phyloP scores from a whole-genome alignment of 1,284 basidiomycete species.

The Cerrena zonata region DNA sequence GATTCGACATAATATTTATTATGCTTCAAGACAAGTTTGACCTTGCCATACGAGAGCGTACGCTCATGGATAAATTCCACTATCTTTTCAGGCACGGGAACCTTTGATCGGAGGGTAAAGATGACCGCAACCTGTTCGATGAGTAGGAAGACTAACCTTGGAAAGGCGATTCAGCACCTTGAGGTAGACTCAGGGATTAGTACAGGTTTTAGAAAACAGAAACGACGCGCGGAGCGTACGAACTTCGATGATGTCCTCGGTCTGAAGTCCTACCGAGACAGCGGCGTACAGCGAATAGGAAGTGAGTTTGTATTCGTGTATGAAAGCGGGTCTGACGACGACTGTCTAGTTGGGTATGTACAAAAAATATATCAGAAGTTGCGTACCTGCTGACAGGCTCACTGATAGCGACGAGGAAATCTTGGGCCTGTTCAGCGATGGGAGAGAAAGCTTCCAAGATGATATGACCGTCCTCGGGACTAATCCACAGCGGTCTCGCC shows the following conservation, averaged over 20 bases:
- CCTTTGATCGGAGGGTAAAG: conserved; percentile 37
- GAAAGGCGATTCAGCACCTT: conserved; percentile 82
- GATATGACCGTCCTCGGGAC: conserved; percentile 88
- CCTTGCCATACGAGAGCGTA: conserved; percentile 92
- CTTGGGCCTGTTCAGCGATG: conserved; percentile 96
- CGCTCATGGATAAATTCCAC: conserved; percentile 82
- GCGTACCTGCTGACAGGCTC: conserved; percentile 96
- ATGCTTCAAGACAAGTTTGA: conserved; percentile 93
- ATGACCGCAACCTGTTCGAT: background rate
- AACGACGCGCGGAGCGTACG: conserved; percentile 29
- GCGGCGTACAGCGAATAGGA: conserved; percentile 97
- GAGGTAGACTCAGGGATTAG: conserved; percentile 19
- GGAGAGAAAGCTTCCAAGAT: conserved; percentile 95
- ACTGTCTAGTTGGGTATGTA: conserved; percentile 27
- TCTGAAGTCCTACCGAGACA: conserved; percentile 95
- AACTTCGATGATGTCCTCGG: conserved; percentile 97
- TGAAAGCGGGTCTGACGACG: conserved; percentile 80
- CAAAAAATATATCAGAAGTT: conserved; percentile 14
- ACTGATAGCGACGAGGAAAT: conserved; percentile 95
- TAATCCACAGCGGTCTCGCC: conserved; percentile 90
- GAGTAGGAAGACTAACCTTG: conserved; percentile 48
- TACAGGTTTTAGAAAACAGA: conserved; percentile 10
- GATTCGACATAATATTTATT: conserved; percentile 96
- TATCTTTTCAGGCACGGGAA: conserved; percentile 83
- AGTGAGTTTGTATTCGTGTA: conserved; percentile 99